Evolutionary conservation across 805 yeast genomes (phyloP), one percentile per base, ranked within the genome.

Genomic region (Schwanniomyces yamadae): DNA sequence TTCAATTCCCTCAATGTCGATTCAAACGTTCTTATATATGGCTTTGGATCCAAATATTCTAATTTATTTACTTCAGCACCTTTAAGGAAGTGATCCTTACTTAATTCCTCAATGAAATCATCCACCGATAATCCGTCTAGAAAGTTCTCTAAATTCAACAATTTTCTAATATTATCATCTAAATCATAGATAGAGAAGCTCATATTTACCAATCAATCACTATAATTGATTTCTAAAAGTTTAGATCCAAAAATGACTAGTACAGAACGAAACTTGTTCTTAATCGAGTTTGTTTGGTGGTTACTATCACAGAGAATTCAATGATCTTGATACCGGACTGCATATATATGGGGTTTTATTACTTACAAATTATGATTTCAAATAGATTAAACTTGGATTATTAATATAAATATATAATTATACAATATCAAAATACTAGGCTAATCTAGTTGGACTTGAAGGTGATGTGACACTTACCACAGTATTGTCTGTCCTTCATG

Each of bases 381-480:
- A n/a, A n/a, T n/a, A n/a, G n/a, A n/a, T n/a, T n/a, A n/a, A n/a
- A n/a, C n/a, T n/a, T n/a, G n/a, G n/a, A n/a, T n/a, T n/a, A n/a
- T n/a, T n/a, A n/a, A n/a, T n/a, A 24, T 17, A 16, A 14, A 23
- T 17, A 28, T 23, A 21, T 23, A 22, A 15, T 8, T 26, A 26
- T 16, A 33, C 26, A 33, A 23, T 12, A 14, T 8, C 25, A 24
- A 21, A 25, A 20, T 25, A 15, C 32, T 11, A 27, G 15, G n/a
- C 12, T 16, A 26, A 39, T 35, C 42, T 51, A 51, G 44, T 47
- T 50, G 36, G 56, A 66, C 69, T 81, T 84, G 78, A 82, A 84
- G 72, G 96, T 90, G 63, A 84, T 77, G 84, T 90, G 97, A 80
- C 99, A 93, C 80, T 86, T 89, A 79, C 99, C 99, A 78, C 99